These are phyloP conservation scores for Mrakia frigida DNA, from an alignment of 768 basidiomycete genomes.

Conservation along the genomic window DNA sequence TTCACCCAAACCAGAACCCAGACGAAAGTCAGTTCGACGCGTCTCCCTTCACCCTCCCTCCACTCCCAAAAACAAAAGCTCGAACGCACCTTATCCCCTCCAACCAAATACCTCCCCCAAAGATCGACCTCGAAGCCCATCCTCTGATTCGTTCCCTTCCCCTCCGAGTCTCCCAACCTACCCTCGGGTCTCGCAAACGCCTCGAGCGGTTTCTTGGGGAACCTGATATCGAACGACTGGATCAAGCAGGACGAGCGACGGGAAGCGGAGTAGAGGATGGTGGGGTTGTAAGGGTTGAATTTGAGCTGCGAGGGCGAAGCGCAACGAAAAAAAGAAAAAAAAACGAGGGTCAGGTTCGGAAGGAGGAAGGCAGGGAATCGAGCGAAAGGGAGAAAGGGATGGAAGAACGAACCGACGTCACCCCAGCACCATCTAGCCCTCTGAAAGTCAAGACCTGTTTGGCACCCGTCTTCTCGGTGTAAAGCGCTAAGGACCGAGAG, in stretches of 20 bases:
- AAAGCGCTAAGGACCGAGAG: conserved; percentile 44
- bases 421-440: conserved; percentile 46
- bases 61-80: too few relatives aligned
- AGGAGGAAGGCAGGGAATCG: background rate
- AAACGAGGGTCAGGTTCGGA: conserved; percentile 22
- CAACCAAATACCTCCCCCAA: conserved; percentile 58
- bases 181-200: background rate
- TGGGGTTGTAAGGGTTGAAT: conserved; percentile 68
- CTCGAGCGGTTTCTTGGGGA: conserved; percentile 49
- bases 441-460: conserved; percentile 59
- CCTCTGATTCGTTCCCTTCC: conserved; percentile 64
- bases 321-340: background rate
- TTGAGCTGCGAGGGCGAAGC: conserved; percentile 51
- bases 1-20: background rate
- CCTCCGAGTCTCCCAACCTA: conserved; percentile 42
- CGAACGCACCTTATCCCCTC: conserved; percentile 62
- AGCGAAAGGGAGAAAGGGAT: conserved; percentile 36
- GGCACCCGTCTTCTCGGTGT: conserved; percentile 54
- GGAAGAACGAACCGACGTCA: conserved; percentile 42
- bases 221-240: conserved; percentile 74
- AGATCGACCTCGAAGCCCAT: conserved; percentile 70
- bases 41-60: too few relatives aligned
- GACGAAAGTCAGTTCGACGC: conserved; percentile 8
- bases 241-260: conserved; percentile 56
- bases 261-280: conserved; percentile 73